Evolutionary conservation across 2,329 filamentous ascomycete genomes (phyloP).

Genomic region (Aspergillus sp.): DNA sequence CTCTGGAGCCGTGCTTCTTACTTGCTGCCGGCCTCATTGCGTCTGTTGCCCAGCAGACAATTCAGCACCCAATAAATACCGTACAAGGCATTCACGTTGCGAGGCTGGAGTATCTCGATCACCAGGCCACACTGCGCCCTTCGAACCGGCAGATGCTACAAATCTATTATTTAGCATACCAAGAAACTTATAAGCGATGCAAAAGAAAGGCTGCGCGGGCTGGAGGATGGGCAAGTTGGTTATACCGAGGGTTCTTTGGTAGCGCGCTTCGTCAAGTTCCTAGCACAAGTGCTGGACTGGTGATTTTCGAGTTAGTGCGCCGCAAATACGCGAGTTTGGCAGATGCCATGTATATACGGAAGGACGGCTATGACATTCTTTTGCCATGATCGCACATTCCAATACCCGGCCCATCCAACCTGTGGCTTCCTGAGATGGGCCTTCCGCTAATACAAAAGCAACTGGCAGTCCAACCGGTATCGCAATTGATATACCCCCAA

Average conservation of each 20-base stretch:
- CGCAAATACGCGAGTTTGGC: slow-evolving; percentile 57
- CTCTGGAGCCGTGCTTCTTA: slow-evolving; percentile 62
- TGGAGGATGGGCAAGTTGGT: slow-evolving; percentile 56
- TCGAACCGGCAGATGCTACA: slow-evolving; percentile 46
- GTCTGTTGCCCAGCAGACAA: slow-evolving; percentile 57
- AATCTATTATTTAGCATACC: slow-evolving; percentile 61
- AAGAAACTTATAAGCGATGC: slow-evolving; percentile 59
- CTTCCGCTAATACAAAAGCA: neutral
- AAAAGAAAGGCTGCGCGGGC: slow-evolving; percentile 49
- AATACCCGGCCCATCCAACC: neutral
- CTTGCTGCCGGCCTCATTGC: slow-evolving; percentile 60
- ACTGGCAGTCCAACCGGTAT: neutral
- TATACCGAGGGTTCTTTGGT: slow-evolving; percentile 58
- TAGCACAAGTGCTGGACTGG: slow-evolving; percentile 62
- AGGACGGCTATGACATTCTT: slow-evolving; percentile 63
- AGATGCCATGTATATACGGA: slow-evolving; percentile 55
- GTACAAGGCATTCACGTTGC: slow-evolving; percentile 62
- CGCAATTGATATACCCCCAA: neutral
- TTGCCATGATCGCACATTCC: slow-evolving; percentile 40
- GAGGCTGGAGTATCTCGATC: slow-evolving; percentile 60
- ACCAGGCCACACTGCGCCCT: slow-evolving; percentile 47
- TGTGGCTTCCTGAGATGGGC: neutral
- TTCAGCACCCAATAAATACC: slow-evolving; percentile 60
- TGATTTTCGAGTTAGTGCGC: slow-evolving; percentile 64
- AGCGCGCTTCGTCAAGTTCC: slow-evolving; percentile 61